Base-by-base conservation (phyloP, 2,329 filamentous ascomycete genomes). In the Cryoendolithus antarcticus region DNA sequence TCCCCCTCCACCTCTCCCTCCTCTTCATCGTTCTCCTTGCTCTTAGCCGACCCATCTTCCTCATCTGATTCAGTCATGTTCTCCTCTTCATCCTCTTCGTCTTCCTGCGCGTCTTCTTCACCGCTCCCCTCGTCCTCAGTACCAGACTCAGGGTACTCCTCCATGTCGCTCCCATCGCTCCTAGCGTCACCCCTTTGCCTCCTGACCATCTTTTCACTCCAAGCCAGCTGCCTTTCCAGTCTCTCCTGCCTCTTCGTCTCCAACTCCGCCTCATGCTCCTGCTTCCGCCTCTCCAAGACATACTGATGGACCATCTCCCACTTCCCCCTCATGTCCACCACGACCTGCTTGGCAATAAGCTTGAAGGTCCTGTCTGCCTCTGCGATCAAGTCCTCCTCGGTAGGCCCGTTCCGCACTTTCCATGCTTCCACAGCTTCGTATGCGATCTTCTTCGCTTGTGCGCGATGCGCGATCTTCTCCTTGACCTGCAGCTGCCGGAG, bases 401-500 rank as follows among this genome's bases (percentile, higher is more conserved):
- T 78, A 50, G 85, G 85, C 8, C 82, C 81, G 49, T 86, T 81
- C 39, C 77, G 75, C 39, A 75, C 67, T 38, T 77, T 67, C 81
- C 82, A 88, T 55, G 80, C 80, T 9, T 85, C 81, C 38, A 80
- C 69, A 50, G 83, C 85, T 33, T 83, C 80, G 52, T 84, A 76
- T 1, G 89, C 89, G 38, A 93, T 61, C 38, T 76, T 75, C 59
- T 86, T 93, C 1, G 89, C 89, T 2, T 72, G 69, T n/a, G 74
- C 69, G 29, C 76, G 76, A 60, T 96, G 89, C 9, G 79, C 72
- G 46, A 75, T 75, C 49, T 86, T 82, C 58, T 98, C 91, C 41
- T 77, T 74, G 2, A 80, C 62, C 64, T 96, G 75, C 29, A 96
- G 69, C 51, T 78, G 82, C 35, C 84, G 77, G 50, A 96, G 89